Base-by-base conservation (phyloP, 2,329 filamentous ascomycete species). In the Fusarium sp. region DNA sequence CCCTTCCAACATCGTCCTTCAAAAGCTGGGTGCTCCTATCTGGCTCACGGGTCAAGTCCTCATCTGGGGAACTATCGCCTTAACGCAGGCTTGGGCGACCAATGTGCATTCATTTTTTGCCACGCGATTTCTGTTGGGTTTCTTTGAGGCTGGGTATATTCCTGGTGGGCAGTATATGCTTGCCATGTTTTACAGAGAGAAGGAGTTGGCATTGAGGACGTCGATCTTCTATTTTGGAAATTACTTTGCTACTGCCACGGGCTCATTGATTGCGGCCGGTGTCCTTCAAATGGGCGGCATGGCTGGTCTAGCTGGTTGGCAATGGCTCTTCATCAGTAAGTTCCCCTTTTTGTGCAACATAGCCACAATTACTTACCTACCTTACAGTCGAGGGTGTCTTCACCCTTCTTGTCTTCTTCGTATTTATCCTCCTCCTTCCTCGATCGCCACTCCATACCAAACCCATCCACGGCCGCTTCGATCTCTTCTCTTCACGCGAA, bases 211-310 rank as follows among this genome's bases (percentile, higher is more conserved):
- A 3, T 2, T 59, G 7, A 41, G 70, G 1, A 70, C 63, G 0
- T 53, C 70, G 5, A 59, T 68, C 3, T 72, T 72, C 2, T 72
- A 72, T 21, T 72, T 72, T 10, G 69, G 70, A 2, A 71, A 72
- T 15, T 72, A 72, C n/a, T 68, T 57, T n/a, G 69, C 69, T 3
- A 68, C 69, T 3, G 66, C 70, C 0, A 72, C 66, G 2, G 69
- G 70, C 0, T 68, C 59, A 0, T 3, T 72, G 11, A 66, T 72
- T 6, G 70, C 70, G 0, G 66, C 70, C 0, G 70, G 69, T 2
- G 53, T 72, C 6, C 49, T 72, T 4, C 59, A 70, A 12, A 72
- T 72, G 69, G 66, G 59, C 4, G 70, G 70, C 2, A 59, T 61
- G 1, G 48, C 35, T 24, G 70, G 70, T 2, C 24, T 72, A 0